Evolutionary conservation across 257 asterid genomes (phyloP), one percentile per base, ranked within the genome.

Genomic region (Solanum bulbocastanum): DNA sequence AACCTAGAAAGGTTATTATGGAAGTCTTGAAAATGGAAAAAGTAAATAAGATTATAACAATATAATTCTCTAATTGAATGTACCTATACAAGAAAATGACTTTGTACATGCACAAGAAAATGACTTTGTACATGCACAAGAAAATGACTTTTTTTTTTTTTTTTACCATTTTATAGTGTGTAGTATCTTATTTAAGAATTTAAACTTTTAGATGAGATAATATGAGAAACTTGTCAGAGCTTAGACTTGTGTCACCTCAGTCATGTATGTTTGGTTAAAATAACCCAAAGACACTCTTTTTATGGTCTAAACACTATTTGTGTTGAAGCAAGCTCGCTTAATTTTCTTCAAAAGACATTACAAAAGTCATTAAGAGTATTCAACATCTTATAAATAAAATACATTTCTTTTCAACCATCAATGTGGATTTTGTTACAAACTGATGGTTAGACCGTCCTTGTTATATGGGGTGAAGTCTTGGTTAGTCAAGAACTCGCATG

Each of bases 401-500:
- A 66, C 0, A 25, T 66, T 12, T 62, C 7, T 62, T 23, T 66
- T 66, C 0, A 25, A 12, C 35, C 4, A 25, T 66, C 0, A 66
- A 3, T 0, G n/a, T 10, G 1, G 1, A 52, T 16, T 52, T 52
- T 52, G 60, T 52, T 52, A 52, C 60, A 52, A 52, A 18, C 1
- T 16, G 3, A 1, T 52, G 10, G 23, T 52, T 52, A 16, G 0
- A 16, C 0, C 1, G 1, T 52, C 1, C 60, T 49, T 49, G 1
- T 16, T 52, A 52, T 52, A 2, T 52, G 60, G 60, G 10, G 0
- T 1, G 23, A 9, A 16, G 60, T 52, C 0, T 0, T 52, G 1
- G 10, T 16, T 0, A 16, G 1, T 52, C 9, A 52, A 52, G 0
- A 16, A 6, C 60, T 52, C 60, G 1, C 0, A 2, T 52, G 1